Conservation (phyloP, 1,139 yeast species). For the Pichia sp. region DNA sequence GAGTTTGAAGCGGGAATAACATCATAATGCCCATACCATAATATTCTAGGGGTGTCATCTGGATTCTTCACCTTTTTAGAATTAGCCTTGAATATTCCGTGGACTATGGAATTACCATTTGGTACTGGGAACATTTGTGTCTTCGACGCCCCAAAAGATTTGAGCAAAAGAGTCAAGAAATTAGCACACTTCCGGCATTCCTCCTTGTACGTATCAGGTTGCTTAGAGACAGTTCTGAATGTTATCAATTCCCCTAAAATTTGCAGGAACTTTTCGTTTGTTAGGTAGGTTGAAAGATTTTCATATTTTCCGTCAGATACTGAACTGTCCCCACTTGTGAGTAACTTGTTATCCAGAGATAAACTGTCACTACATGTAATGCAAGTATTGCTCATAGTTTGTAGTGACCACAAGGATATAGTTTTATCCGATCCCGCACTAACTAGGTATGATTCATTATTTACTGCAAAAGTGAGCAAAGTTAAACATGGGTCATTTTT, state of each 20-base stretch:
- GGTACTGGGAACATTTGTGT: conserved; percentile 69
- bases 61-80: conserved; percentile 11
- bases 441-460: conserved; percentile 35
- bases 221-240: conserved; percentile 73
- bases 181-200: conserved; percentile 88
- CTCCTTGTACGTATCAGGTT: conserved; percentile 60
- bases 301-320: not conserved
- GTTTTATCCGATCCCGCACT: conserved; percentile 63
- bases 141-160: conserved; percentile 65
- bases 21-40: conserved; percentile 96
- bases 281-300: conserved; percentile 12
- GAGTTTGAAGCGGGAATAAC: conserved; percentile 62
- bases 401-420: conserved; percentile 55
- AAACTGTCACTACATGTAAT: not conserved
- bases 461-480: conserved; percentile 24
- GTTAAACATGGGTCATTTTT: conserved; percentile 27
- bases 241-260: conserved; percentile 60
- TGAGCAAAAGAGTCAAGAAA: conserved; percentile 58
- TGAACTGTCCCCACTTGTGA: not conserved
- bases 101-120: conserved; percentile 78
- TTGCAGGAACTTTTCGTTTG: conserved; percentile 59
- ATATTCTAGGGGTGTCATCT: conserved; percentile 37
- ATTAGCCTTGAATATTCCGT: conserved; percentile 58
- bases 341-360: not conserved
- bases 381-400: conserved; percentile 20